These are phyloP conservation scores for Raffaelea ambrosiae DNA, from an alignment of 2,329 filamentous ascomycete species.

Conservation along the genomic window DNA sequence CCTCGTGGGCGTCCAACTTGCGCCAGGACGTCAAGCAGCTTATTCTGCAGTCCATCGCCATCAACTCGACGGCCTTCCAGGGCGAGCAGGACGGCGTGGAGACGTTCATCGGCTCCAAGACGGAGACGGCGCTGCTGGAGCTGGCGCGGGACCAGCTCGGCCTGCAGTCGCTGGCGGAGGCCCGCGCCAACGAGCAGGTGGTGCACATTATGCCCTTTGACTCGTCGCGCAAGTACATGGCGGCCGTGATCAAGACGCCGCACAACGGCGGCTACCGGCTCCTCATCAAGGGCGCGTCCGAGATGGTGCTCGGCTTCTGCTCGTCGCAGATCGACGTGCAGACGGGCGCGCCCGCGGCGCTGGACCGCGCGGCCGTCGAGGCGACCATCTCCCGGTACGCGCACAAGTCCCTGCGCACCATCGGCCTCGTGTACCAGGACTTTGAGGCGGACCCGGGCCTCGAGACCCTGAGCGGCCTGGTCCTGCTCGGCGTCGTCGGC, in stretches of 20 bases:
- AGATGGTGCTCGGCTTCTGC: constrained; percentile 52
- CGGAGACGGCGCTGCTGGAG: constrained; percentile 65
- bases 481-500: constrained; percentile 62
- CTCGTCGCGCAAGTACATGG: constrained; percentile 67
- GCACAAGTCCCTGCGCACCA: constrained; percentile 70
- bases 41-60: constrained; percentile 29
- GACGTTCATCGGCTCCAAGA: constrained; percentile 69
- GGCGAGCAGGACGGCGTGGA: constrained; percentile 58
- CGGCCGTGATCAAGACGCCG: constrained; percentile 43
- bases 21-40: constrained; percentile 27
- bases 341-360: constrained; percentile 34
- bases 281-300: constrained; percentile 57
- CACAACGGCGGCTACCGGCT: constrained; percentile 42
- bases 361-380: constrained; percentile 50
- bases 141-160: constrained; percentile 59
- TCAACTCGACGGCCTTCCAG: constrained; percentile 70
- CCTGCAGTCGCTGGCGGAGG: constrained; percentile 56
- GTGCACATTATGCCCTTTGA: constrained; percentile 68
- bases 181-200: constrained; percentile 43
- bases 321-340: constrained; percentile 37
- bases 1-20: constrained; percentile 15
- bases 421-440: constrained; percentile 75
- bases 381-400: constrained; percentile 70
- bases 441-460: constrained; percentile 58
- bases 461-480: constrained; percentile 58